A percentile compares a stretch with the other conserved stretches of the same genome.
These are phyloP conservation scores for Alternaria postmessia DNA, from an alignment of 2,329 filamentous ascomycete genomes.

Conservation along the genomic window DNA sequence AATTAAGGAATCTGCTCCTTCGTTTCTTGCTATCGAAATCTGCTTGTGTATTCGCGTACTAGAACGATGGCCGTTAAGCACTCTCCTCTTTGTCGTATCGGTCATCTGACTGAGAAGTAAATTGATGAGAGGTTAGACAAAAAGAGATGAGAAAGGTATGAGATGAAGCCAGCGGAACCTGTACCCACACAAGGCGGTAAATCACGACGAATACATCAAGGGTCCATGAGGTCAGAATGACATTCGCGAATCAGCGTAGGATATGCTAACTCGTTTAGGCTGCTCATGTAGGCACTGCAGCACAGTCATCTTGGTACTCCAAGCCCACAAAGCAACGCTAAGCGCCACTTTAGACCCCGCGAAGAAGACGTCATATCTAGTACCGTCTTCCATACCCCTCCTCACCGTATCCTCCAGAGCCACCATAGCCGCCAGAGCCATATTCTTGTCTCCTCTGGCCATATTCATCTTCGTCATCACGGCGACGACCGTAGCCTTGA, in stretches of 20 bases:
- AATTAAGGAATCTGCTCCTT: neutral
- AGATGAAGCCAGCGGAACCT: neutral
- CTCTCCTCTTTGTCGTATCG: neutral
- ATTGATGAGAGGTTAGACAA: neutral
- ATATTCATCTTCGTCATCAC: constrained; percentile 25
- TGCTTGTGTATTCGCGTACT: neutral
- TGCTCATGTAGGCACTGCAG: constrained; percentile 1
- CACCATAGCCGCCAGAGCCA: constrained; percentile 22
- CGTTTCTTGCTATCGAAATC: neutral
- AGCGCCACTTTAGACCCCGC: neutral
- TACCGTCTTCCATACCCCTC: constrained; percentile 33
- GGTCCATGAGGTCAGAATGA: neutral
- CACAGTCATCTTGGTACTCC: constrained; percentile 10
- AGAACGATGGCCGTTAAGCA: neutral
- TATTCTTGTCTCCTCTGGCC: constrained; percentile 27
- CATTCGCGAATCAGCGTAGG: neutral
- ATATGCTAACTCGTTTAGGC: neutral
- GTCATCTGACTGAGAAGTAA: neutral
- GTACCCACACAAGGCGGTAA: neutral
- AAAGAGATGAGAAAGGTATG: neutral
- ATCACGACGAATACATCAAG: neutral
- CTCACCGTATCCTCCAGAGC: constrained; percentile 22
- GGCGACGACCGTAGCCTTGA: constrained; percentile 15
- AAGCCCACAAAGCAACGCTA: neutral
- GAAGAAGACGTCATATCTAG: constrained; percentile 10